Conservation (phyloP, 2,329 filamentous ascomycete genomes). For the Cladosporium austrohemisphaericum region DNA sequence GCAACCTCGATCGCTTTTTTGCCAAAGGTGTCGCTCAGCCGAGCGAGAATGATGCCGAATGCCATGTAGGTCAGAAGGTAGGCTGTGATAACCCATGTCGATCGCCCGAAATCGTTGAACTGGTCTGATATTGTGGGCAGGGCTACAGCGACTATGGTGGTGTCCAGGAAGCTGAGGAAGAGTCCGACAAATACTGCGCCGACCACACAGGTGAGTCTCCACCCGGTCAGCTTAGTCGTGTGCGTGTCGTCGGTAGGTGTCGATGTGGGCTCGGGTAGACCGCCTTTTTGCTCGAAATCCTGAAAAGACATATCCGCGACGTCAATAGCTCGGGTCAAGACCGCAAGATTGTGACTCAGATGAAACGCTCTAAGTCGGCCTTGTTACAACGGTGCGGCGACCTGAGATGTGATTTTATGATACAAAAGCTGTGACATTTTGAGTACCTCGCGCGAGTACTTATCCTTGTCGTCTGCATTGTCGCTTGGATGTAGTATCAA, state of each 20-base stretch:
- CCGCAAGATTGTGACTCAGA: too few relatives aligned
- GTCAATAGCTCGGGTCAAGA: too few relatives aligned
- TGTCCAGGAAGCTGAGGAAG: slow-evolving; percentile 58
- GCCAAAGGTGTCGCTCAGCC: slow-evolving; percentile 54
- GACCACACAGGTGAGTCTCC: slow-evolving; percentile 40
- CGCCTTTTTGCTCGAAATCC: too few relatives aligned
- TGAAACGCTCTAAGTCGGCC: too few relatives aligned
- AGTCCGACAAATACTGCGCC: slow-evolving; percentile 40
- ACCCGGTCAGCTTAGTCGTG: neutral
- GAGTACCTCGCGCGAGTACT: too few relatives aligned
- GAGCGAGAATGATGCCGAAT: slow-evolving; percentile 55
- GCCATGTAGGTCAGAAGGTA: slow-evolving; percentile 51
- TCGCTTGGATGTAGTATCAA: too few relatives aligned
- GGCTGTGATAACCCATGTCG: slow-evolving; percentile 25
- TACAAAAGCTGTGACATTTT: too few relatives aligned
- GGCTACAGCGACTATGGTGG: slow-evolving; percentile 58
- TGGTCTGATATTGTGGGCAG: slow-evolving; percentile 54
- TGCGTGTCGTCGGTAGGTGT: neutral
- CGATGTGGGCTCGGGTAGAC: neutral
- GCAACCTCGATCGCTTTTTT: slow-evolving; percentile 50
- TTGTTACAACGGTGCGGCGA: too few relatives aligned
- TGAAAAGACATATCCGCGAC: too few relatives aligned
- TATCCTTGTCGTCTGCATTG: too few relatives aligned
- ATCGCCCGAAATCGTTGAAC: slow-evolving; percentile 38
- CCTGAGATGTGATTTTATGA: too few relatives aligned